A percentile compares a stretch with the other conserved stretches of the same genome.
Conservation (phyloP, 345 rosid species). For the Toxicodendron radicans region DNA sequence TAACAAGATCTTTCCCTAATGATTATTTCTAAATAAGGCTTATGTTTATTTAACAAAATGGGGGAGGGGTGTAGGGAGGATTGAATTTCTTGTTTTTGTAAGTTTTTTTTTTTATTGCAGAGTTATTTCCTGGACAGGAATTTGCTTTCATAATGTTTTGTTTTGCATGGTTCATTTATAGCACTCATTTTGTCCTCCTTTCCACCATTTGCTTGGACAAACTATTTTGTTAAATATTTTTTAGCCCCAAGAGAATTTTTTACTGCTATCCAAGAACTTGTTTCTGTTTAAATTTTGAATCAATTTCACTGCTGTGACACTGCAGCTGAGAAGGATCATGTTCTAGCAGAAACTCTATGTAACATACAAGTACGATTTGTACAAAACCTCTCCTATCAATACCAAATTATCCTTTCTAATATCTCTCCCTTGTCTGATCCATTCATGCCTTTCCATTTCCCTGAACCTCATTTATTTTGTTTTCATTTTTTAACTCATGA, state of each 20-base stretch:
- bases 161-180: not conserved
- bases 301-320: not conserved
- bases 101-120: not conserved
- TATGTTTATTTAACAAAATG: not conserved
- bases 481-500: not conserved
- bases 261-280: not conserved
- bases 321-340: not conserved
- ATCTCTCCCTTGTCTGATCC: not conserved
- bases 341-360: not conserved
- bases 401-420: not conserved
- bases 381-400: not conserved
- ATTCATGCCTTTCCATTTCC: not conserved
- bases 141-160: not conserved
- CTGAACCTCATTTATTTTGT: not conserved
- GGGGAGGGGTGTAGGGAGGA: not conserved
- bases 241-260: not conserved
- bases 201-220: not conserved
- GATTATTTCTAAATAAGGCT: not conserved
- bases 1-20: slow-evolving; percentile 18
- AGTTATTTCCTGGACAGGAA: not conserved
- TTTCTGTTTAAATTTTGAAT: not conserved
- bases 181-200: not conserved
- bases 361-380: not conserved
- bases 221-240: not conserved
- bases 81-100: not conserved